Base-by-base conservation (phyloP, 1,139 yeast species). In the Magnusiomyces ingens region DNA sequence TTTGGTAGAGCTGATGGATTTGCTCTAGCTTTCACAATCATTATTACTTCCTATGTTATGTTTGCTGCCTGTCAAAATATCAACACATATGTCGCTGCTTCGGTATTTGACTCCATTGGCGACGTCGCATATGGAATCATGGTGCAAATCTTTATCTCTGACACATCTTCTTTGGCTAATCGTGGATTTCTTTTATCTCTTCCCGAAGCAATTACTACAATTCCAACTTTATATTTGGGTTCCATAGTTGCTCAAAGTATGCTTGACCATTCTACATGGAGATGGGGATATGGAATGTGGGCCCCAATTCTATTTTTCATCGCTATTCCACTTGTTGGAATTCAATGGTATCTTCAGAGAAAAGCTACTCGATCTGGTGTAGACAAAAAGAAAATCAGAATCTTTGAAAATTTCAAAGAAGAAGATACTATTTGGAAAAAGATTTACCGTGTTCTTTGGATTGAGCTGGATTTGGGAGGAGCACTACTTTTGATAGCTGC, bases 281-380 rank as follows among this genome's bases (percentile, higher is more conserved):
- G 78, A 45, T 84, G 82, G 79, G 81, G 82, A 59, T 80, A 84
- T 60, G 90, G 84, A 42, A 83, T 84, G 76, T 85, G 86, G 85
- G 88, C 89, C 0, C 79, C 82, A 61, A 81, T 84, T 58, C 76
- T 81, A 70, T 90, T 90, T 19, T 70, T 82, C 42, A 64, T 79
- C 12, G 74, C 84, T 59, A 53, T 84, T 17, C 91, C 91, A 29
- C 68, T 84, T 15, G 51, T 60, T 26, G 17, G 35, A 22, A 49
- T 59, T 11, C 51, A 59, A 49, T 50, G 58, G 32, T 47, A 51
- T 40, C 52, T 53, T 18, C 52, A 57, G 35, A 36, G 41, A 13
- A 56, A 57, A 54, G 59, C 60, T 41, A 53, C 46, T 12, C 26
- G n/a, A 8, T 42, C 50, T 17, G 56, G 56, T 11, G 42, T 22